These are phyloP conservation scores for Helenozyma baotianmanensis DNA, from an alignment of 805 yeast genomes.

Conservation along the genomic window DNA sequence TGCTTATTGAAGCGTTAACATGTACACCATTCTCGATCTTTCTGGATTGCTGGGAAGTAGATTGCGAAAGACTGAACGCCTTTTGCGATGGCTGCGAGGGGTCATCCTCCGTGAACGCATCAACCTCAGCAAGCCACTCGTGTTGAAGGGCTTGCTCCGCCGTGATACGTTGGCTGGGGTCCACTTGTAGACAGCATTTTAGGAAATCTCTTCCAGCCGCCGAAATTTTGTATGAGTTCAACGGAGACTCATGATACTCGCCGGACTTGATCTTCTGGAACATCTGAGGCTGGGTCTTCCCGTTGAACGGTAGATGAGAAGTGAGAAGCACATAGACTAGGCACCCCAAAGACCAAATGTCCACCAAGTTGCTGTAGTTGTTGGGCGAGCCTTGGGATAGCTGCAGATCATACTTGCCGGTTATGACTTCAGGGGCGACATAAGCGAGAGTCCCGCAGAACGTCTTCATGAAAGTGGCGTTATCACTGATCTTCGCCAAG, in stretches of 20 bases:
- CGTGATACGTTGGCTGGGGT: constrained; percentile 66
- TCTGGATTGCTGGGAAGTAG: constrained; percentile 61
- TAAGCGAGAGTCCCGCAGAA: constrained; percentile 97
- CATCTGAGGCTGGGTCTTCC: constrained; percentile 81
- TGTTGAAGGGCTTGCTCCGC: constrained; percentile 75
- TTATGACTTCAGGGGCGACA: constrained; percentile 89
- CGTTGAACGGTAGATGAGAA: constrained; percentile 92
- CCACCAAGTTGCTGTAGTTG: constrained; percentile 78
- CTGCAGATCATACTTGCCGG: constrained; percentile 47
- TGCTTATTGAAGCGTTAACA: constrained; percentile 31
- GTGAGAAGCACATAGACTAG: constrained; percentile 86
- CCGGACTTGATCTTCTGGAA: constrained; percentile 74
- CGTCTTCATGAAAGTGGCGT: constrained; percentile 84
- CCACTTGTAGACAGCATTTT: constrained; percentile 64
- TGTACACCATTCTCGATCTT: constrained; percentile 38
- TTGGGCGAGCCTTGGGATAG: constrained; percentile 27
- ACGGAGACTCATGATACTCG: constrained; percentile 71
- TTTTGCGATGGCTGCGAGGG: constrained; percentile 21
- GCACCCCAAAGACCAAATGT: constrained; percentile 98
- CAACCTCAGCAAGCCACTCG: constrained; percentile 64
- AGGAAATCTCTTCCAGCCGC: constrained; percentile 70
- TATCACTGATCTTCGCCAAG: constrained; percentile 82
- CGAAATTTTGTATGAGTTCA: constrained; percentile 63
- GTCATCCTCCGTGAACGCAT: constrained; percentile 16
- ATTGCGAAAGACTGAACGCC: constrained; percentile 61